Conservation (phyloP, 192 early-diverging fungal species). For the Mortierella antarctica region DNA sequence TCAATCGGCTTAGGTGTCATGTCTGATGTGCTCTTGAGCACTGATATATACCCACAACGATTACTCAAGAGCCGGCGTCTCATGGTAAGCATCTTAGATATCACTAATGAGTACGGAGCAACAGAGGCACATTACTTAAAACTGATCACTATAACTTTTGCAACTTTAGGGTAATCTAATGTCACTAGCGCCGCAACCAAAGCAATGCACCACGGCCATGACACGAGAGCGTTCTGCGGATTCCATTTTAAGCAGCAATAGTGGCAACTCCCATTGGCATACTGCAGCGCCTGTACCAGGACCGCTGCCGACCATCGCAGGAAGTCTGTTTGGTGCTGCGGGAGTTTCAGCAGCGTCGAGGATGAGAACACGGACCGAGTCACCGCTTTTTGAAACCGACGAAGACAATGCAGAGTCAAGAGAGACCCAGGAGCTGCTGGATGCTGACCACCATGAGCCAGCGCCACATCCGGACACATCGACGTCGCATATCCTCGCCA, state of each 20-base stretch:
- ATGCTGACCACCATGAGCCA: constrained; percentile 5
- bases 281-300: constrained; percentile 3
- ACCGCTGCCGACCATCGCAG: not conserved
- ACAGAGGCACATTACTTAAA: too few species aligned
- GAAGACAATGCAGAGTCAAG: constrained; percentile 26
- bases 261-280: not conserved
- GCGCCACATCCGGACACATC: constrained; percentile 7
- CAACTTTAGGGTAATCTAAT: constrained; percentile 37
- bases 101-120: not conserved
- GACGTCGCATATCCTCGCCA: constrained; percentile 5
- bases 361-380: constrained; percentile 42
- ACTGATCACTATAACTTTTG: not conserved
- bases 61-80: constrained; percentile 43
- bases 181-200: constrained; percentile 12
- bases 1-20: constrained; percentile 25
- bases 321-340: constrained; percentile 35
- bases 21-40: constrained; percentile 49
- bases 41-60: constrained; percentile 56
- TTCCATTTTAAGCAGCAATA: constrained; percentile 22
- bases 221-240: constrained; percentile 28
- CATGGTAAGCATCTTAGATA: constrained; percentile 20
- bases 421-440: constrained; percentile 42
- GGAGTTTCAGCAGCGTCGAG: constrained; percentile 28
- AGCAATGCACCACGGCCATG: constrained; percentile 7
- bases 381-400: constrained; percentile 39